These are phyloP conservation scores for Septoria linicola DNA, from an alignment of 2,329 filamentous ascomycete species.

Conservation along the genomic window DNA sequence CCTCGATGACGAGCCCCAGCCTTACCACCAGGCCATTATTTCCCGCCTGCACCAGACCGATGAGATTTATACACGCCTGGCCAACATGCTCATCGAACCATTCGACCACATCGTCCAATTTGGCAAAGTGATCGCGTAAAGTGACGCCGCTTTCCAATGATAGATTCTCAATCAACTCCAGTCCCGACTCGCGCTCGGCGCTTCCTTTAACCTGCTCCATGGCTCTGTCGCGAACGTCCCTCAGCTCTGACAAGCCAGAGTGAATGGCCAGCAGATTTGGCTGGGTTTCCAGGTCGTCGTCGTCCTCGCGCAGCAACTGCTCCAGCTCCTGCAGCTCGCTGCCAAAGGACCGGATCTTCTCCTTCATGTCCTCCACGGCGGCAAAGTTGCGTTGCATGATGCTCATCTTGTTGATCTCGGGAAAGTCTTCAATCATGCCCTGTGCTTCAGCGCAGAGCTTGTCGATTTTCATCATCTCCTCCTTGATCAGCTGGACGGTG, in stretches of 20 bases:
- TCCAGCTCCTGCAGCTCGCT: constrained; percentile 73
- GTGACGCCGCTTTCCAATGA: constrained; percentile 67
- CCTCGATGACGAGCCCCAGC: constrained; percentile 86
- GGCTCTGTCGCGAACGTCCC: constrained; percentile 93
- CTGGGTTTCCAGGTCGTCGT: constrained; percentile 83
- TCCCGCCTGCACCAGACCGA: constrained; percentile 79
- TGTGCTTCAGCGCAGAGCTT: constrained; percentile 95
- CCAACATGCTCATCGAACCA: constrained; percentile 97
- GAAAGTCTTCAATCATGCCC: constrained; percentile 95
- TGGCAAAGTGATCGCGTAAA: constrained; percentile 83
- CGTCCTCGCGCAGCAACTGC: constrained; percentile 76
- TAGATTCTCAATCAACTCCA: constrained; percentile 81
- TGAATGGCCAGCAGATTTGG: constrained; percentile 86
- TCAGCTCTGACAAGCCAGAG: constrained; percentile 84
- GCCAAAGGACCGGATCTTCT: constrained; percentile 83
- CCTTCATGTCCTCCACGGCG: constrained; percentile 89
- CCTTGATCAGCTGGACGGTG: constrained; percentile 88
- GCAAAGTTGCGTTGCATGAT: constrained; percentile 96
- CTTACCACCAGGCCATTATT: constrained; percentile 89
- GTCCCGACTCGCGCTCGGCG: constrained; percentile 83
- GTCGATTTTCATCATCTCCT: constrained; percentile 98
- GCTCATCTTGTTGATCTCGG: constrained; percentile 84
- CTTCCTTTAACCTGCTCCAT: constrained; percentile 82
- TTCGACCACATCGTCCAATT: constrained; percentile 81
- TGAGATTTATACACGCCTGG: constrained; percentile 82